phyloP scores from a whole-genome alignment of 23 red algal species.

The Chondrus crispus region DNA sequence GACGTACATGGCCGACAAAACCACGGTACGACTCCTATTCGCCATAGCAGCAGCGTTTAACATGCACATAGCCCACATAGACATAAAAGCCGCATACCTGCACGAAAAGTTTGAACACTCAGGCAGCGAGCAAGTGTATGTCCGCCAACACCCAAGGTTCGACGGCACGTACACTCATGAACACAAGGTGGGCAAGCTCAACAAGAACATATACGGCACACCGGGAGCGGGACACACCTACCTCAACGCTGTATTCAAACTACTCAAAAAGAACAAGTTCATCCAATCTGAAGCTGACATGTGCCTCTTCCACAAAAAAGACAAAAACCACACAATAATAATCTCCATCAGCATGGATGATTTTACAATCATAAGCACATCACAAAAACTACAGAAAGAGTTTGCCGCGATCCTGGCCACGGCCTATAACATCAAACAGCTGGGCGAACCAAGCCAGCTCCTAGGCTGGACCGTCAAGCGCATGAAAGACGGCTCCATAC shows the following conservation, averaged over 20 bases:
- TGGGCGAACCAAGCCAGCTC: background rate
- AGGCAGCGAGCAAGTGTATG: background rate
- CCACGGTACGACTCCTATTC: background rate
- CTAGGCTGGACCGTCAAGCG: background rate
- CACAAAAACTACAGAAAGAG: background rate
- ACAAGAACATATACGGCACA: slow-evolving; percentile 5
- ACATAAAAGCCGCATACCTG: background rate
- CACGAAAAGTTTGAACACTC: background rate
- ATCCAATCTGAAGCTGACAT: background rate
- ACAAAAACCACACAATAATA: background rate
- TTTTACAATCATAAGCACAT: background rate
- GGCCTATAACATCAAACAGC: background rate
- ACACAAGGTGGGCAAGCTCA: background rate
- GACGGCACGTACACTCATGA: background rate
- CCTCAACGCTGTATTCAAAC: background rate
- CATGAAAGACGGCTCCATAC: background rate
- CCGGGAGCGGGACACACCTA: background rate
- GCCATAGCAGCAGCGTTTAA: background rate
- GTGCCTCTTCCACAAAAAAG: background rate
- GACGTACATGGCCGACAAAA: background rate
- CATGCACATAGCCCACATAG: background rate
- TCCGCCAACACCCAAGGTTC: slow-evolving; percentile 20
- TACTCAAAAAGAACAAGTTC: background rate
- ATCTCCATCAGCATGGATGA: background rate
- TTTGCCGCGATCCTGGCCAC: background rate